Percentiles rank a stretch among this genome's conserved stretches.
Conservation (phyloP, 176 grass and related monocot species). For the Musa schizocarpa region DNA sequence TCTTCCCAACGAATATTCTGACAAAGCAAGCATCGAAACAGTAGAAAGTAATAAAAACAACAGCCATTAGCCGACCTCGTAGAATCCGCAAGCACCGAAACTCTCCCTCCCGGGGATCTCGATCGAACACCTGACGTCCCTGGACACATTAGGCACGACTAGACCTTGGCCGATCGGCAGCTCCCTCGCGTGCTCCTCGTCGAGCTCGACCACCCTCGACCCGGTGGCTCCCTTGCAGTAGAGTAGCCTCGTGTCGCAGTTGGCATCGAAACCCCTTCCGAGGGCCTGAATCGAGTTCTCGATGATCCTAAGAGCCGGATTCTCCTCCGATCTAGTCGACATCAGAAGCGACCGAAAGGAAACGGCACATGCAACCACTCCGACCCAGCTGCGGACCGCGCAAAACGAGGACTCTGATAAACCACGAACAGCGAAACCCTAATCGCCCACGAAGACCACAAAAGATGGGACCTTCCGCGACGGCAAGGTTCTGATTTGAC, state of each 20-base stretch:
- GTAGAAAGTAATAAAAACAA: background rate
- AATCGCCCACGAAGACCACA: too few species aligned
- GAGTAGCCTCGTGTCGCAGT: constrained; percentile 41
- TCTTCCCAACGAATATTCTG: background rate
- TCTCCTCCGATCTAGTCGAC: constrained; percentile 22
- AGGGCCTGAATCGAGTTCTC: constrained; percentile 32
- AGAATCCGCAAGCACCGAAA: constrained; percentile 32
- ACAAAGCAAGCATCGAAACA: background rate
- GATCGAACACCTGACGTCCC: constrained; percentile 24
- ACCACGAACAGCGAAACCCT: too few species aligned
- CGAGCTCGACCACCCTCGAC: constrained; percentile 29
- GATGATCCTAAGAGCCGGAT: constrained; percentile 29
- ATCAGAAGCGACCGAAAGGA: too few species aligned
- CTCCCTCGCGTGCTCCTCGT: constrained; percentile 25
- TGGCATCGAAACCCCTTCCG: constrained; percentile 46
- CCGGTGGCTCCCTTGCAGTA: constrained; percentile 43
- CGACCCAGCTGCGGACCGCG: background rate
- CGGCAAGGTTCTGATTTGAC: too few species aligned
- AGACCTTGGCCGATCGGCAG: constrained; percentile 25
- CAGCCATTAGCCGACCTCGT: constrained; percentile 28
- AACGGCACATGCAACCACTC: too few species aligned
- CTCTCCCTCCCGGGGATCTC: constrained; percentile 21
- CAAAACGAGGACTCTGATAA: too few species aligned
- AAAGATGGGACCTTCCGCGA: too few species aligned
- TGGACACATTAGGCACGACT: constrained; percentile 27